A percentile compares a stretch with the other conserved stretches of the same genome.
Conservation (phyloP, 495 filamentous ascomycete genomes). For the Corynascus novoguineensis region DNA sequence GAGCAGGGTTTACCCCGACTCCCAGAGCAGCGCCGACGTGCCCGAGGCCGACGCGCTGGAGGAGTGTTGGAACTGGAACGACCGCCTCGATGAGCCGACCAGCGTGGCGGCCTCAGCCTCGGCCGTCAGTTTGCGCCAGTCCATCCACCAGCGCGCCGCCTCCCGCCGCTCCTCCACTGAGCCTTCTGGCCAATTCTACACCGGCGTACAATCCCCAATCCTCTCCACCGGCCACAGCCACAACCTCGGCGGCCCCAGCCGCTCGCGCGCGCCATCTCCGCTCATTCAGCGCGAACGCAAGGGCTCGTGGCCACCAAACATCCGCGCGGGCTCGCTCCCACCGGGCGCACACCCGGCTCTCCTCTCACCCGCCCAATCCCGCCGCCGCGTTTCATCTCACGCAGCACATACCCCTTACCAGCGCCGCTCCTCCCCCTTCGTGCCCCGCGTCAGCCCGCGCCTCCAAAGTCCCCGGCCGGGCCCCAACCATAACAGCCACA, state of each 20-base stretch:
- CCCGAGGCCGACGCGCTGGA: constrained; percentile 57
- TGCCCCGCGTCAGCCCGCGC: constrained; percentile 25
- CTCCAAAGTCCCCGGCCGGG: constrained; percentile 12
- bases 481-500: constrained; percentile 2
- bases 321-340: constrained; percentile 48
- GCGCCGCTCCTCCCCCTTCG: constrained; percentile 36
- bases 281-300: constrained; percentile 38
- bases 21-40: constrained; percentile 37
- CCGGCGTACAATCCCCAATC: constrained; percentile 30
- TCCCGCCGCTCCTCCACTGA: constrained; percentile 34
- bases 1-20: constrained; percentile 48
- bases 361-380: constrained; percentile 31
- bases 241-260: constrained; percentile 17
- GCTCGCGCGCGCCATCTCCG: constrained; percentile 33
- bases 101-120: constrained; percentile 29
- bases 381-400: constrained; percentile 37
- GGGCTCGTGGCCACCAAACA: constrained; percentile 35
- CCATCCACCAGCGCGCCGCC: constrained; percentile 29
- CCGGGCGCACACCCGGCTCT: constrained; percentile 21
- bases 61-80: constrained; percentile 46
- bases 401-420: constrained; percentile 24
- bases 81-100: constrained; percentile 47
- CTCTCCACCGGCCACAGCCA: constrained; percentile 23
- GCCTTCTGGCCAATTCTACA: constrained; percentile 33
- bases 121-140: constrained; percentile 35